Evolutionary conservation across 1,284 basidiomycete genomes (phyloP).

Genomic region (Ceratobasidium sp.): DNA sequence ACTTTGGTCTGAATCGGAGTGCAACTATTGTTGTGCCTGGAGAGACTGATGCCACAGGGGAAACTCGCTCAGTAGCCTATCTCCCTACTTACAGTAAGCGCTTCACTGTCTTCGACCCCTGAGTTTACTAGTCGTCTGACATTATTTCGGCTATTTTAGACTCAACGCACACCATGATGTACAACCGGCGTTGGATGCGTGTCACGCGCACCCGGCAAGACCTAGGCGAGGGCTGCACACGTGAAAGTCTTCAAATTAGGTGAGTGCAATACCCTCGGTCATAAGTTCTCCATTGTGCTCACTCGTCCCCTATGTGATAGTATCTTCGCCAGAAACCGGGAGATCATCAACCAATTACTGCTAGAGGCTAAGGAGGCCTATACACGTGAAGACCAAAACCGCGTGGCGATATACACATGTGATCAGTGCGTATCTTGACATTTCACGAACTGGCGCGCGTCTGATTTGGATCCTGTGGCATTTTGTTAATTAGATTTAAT

Average conservation of each 20-base stretch:
- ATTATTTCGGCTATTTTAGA: slow-evolving; percentile 38
- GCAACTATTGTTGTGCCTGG: slow-evolving; percentile 52
- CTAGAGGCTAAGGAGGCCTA: slow-evolving; percentile 70
- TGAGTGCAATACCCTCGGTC: slow-evolving; percentile 39
- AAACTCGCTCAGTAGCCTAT: slow-evolving; percentile 48
- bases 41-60: slow-evolving; percentile 57
- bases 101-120: background rate
- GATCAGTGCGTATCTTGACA: slow-evolving; percentile 34
- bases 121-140: slow-evolving; percentile 7
- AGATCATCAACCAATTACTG: slow-evolving; percentile 66
- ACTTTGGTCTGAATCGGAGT: slow-evolving; percentile 40
- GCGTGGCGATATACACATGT: slow-evolving; percentile 70
- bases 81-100: slow-evolving; percentile 50
- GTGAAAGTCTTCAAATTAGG: slow-evolving; percentile 52
- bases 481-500: slow-evolving; percentile 59
- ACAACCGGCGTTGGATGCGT: slow-evolving; percentile 48
- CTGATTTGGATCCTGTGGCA: background rate
- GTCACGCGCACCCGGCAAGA: slow-evolving; percentile 48
- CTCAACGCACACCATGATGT: slow-evolving; percentile 50
- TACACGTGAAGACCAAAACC: slow-evolving; percentile 65
- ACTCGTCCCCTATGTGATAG: slow-evolving; percentile 58
- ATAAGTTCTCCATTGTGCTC: background rate
- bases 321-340: slow-evolving; percentile 83
- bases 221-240: slow-evolving; percentile 44
- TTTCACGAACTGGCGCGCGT: slow-evolving; percentile 2